A percentile compares a stretch with the other conserved stretches of the same genome.
Conservation (phyloP, 257 asterid species). For the Ligustrum vulgare region DNA sequence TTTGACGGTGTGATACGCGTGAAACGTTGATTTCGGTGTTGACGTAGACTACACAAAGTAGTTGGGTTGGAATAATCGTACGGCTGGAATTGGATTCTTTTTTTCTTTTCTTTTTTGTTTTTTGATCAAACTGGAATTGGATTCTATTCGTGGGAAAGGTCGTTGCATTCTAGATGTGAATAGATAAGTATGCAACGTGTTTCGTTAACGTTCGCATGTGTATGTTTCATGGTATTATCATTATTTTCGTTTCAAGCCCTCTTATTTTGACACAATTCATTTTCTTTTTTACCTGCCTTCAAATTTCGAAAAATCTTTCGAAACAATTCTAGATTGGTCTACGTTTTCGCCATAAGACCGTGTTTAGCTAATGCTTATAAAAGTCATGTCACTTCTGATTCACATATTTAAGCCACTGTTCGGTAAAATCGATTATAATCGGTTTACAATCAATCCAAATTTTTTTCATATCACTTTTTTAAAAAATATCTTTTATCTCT, state of each 20-base stretch:
- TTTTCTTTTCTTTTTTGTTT: no score
- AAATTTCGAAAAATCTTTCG: no score
- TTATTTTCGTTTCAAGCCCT: slow-evolving; percentile 4
- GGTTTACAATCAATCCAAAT: no score
- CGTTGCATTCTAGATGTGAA: slow-evolving; percentile 27
- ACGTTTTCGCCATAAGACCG: no score
- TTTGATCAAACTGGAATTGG: slow-evolving; percentile 38
- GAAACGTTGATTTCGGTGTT: background rate
- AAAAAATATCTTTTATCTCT: no score
- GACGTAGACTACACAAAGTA: background rate
- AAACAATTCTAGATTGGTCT: no score
- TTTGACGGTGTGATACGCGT: slow-evolving; percentile 34
- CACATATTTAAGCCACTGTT: no score
- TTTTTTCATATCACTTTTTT: no score
- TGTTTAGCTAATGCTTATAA: no score
- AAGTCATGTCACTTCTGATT: no score
- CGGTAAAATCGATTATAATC: no score
- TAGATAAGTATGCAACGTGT: slow-evolving; percentile 26
- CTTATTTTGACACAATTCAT: slow-evolving; percentile 13
- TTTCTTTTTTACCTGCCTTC: background rate
- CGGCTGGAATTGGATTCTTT: slow-evolving; percentile 42
- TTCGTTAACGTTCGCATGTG: no score
- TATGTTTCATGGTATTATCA: background rate
- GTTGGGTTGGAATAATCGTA: slow-evolving; percentile 23
- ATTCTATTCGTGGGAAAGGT: slow-evolving; percentile 24